Base-by-base conservation (phyloP, 306 rosid species). In the Sicyos edulis region DNA sequence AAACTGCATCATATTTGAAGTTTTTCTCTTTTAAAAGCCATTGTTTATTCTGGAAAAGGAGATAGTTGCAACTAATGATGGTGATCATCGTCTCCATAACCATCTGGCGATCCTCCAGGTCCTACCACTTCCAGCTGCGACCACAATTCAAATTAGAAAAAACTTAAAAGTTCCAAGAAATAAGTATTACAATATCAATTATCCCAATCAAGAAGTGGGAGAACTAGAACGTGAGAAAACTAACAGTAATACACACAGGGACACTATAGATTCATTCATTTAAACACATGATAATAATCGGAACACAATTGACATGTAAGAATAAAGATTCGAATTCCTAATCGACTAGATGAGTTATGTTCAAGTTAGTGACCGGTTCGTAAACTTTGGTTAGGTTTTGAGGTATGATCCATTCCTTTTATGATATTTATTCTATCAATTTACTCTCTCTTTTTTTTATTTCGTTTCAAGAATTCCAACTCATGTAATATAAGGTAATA, bases 101-200 rank as follows among this genome's bases (percentile, higher is more conserved):
- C 92, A 78, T 89, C 85, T 13, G 97, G 97, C 17, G 97, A 82
- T 82, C 96, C 97, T 20, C 97, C 97, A 7, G 95, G 92, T 80
- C 96, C 97, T 55, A 89, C 97, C 82, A 92, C 97, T 86, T 92
- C 85, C 73, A 92, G 91, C 97, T 92, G 95, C 68, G 29, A 76
- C 26, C 37, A 16, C 20, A 14, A 29, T 29, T 24, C 14, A 29
- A 29, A 14, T 60, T 60, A 60, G 45, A 26, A 16, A 29, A 60
- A 29, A 1, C 7, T 32, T 4, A 29, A 16, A 16, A 5, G 3
- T 17, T 17, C 14, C 0, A 40, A 5, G 0, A 21, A 21, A 22
- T 10, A 21, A 9, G 11, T 2, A 64, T 19, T 40, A 0, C 14
- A 45, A 60, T 44, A 21, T 16, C 3, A 57, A 57, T 57, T 11